phyloP scores from a whole-genome alignment of 306 rosid genomes.

The Sesbania bispinosa region DNA sequence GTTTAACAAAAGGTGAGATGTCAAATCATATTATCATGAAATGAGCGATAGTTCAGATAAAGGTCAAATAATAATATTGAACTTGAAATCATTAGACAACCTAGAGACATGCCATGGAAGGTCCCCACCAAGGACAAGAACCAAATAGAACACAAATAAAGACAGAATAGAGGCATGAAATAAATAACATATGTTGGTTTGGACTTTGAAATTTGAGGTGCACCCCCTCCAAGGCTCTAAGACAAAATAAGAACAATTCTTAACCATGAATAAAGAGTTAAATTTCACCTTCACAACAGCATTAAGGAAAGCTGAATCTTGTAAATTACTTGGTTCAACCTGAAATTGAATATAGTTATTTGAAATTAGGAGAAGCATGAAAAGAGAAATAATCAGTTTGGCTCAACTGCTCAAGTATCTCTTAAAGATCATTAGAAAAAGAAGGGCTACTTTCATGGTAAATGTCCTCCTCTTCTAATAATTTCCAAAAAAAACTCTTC shows the following conservation, averaged over 20 bases:
- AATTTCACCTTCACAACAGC: slow-evolving; percentile 91
- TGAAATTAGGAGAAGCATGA: not conserved
- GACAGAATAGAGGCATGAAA: not conserved
- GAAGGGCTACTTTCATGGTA: not conserved
- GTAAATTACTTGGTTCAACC: slow-evolving; percentile 65
- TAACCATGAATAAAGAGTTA: not conserved
- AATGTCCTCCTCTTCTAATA: not conserved
- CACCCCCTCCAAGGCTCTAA: not conserved
- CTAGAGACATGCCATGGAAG: slow-evolving; percentile 5
- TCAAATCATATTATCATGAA: not conserved
- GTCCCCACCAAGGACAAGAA: slow-evolving; percentile 15
- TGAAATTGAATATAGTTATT: slow-evolving; percentile 39
- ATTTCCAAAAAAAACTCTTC: no score
- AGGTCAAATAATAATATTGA: not conserved
- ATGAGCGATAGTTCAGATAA: not conserved
- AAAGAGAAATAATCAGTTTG: not conserved
- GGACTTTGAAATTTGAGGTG: slow-evolving; percentile 20
- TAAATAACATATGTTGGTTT: not conserved
- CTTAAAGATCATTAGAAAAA: not conserved
- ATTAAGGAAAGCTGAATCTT: slow-evolving; percentile 72
- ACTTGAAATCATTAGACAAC: slow-evolving; percentile 3
- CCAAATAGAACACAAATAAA: not conserved
- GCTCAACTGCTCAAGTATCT: not conserved
- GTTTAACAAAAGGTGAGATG: slow-evolving; percentile 6
- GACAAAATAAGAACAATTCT: not conserved